Evolutionary conservation across 345 rosid genomes (phyloP), one percentile per base, ranked within the genome.

Genomic region (Cardiospermum halicacabum): DNA sequence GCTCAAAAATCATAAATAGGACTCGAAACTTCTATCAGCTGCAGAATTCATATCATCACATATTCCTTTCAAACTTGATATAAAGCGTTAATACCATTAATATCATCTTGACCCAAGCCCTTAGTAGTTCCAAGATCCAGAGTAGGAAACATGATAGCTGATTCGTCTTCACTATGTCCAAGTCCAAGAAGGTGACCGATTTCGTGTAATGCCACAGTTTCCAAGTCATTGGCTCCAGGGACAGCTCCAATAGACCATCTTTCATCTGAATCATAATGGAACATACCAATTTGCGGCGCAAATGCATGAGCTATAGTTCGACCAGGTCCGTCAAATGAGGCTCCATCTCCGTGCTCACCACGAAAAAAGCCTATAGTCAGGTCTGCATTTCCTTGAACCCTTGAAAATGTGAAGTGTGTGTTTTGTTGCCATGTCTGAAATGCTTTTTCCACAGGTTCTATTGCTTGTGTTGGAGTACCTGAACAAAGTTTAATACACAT

Each of bases 151-250:
- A 53, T 22, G 15, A 51, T 82, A 9, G 88, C 78, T 0, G 2
- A 58, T 9, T 31, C 12, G 4, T 56, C 69, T 7, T 55, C n/a
- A 21, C 82, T 74, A 55, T 83, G 83, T 0, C 10, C 60, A 1
- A 78, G 73, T 13, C 80, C 84, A 3, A 78, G 76, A 19, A 71
- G 67, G 65, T 80, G 84, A 0, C 79, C 82, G 1, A 75, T 75
- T 57, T 80, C 84, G 43, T 80, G 81, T 56, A 75, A 24, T 0
- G 74, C 87, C 10, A 80, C 65, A 0, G 79, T 43, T 50, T 66
- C 76, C 40, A 67, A 11, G 22, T 78, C 60, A 1, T 43, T 28
- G 0, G 62, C 40, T 0, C 50, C 64, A 1, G 22, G 30, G 2
- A 0, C 8, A 21, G 42, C 54, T n/a, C 62, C 55, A 1, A 12